Base-by-base conservation (phyloP, 2,329 filamentous ascomycete genomes). In the Aureobasidium melanogenum region DNA sequence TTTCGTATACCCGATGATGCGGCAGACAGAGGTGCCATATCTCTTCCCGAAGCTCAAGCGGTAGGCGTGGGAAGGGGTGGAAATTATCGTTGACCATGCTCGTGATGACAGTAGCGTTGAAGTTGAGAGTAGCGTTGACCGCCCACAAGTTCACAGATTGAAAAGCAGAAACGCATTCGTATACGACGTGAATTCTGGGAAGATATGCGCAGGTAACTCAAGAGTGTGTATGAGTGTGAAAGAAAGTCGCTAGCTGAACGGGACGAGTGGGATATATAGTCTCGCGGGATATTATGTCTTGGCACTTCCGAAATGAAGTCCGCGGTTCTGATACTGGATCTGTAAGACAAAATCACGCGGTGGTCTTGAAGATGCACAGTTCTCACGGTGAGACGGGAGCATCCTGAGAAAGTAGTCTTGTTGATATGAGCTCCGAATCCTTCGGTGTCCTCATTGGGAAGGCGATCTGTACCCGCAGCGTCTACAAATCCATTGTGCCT, bases 1-100 rank as follows among this genome's bases (percentile, higher is more conserved):
- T 12, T 52, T 65, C 47, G 30, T 47, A 26, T 14, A 63, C 60
- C 32, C 64, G n/a, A n/a, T n/a, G 55, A 56, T 64, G 34, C 22
- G 64, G 64, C 12, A 65, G 55, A 41, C 63, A 65, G 60, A 46
- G 32, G 34, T 56, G 44, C 64, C 64, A 65, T 32, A 64, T 65
- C 28, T 61, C 50, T 43, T 63, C 55, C 17, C 63, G 64, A 36
- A 64, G 43, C 39, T 65, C 64, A 48, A 48, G 24, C 8, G 62
- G 64, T 30, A 65, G 63, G 26, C 46, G 60, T 14, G 55, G 41
- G 48, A 65, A 65, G 5, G 36, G 58, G 32, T 39, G 44, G 15
- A 64, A 64, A 48, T 19, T 48, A 60, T 51, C 57, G 46, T 32
- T 24, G 30, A 30, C 26, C 56, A 59, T 59, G 9, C 44, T 59